Conservation (phyloP, 2,329 filamentous ascomycete species). For the Gyromitra esculenta region DNA sequence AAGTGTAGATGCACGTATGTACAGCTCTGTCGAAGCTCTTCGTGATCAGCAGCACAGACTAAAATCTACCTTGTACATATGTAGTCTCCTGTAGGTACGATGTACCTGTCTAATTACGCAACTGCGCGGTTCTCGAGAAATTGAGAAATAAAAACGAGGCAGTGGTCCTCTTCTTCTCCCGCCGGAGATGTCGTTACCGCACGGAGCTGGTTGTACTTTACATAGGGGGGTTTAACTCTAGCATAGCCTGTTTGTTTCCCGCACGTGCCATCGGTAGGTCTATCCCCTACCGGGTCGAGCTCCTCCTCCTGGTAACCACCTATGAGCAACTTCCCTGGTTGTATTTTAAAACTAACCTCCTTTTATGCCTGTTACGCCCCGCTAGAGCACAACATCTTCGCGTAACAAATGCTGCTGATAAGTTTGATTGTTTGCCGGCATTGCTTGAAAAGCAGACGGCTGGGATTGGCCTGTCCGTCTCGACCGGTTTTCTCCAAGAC, state of each 20-base stretch:
- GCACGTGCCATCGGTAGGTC: conserved; percentile 49
- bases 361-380: conserved; percentile 27
- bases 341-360: conserved; percentile 49
- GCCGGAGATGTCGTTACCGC: conserved; percentile 28
- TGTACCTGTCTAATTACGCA: conserved; percentile 40
- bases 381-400: conserved; percentile 36
- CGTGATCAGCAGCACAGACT: conserved; percentile 45
- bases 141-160: conserved; percentile 16
- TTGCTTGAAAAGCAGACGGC: conserved; percentile 37
- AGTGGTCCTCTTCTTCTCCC: conserved; percentile 6
- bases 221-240: conserved; percentile 36
- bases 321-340: conserved; percentile 46
- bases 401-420: conserved; percentile 30
- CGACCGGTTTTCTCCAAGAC: conserved; percentile 22
- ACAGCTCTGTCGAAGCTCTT: conserved; percentile 50
- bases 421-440: conserved; percentile 22
- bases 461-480: conserved; percentile 30
- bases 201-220: conserved; percentile 25
- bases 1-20: conserved; percentile 41
- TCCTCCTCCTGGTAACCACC: conserved; percentile 48
- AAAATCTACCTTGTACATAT: conserved; percentile 43
- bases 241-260: conserved; percentile 44
- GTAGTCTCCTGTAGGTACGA: conserved; percentile 47
- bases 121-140: conserved; percentile 16
- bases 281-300: conserved; percentile 47